These are phyloP conservation scores for Sanghuangporus sanghuang DNA, from an alignment of 1,284 basidiomycete species.

Conservation along the genomic window DNA sequence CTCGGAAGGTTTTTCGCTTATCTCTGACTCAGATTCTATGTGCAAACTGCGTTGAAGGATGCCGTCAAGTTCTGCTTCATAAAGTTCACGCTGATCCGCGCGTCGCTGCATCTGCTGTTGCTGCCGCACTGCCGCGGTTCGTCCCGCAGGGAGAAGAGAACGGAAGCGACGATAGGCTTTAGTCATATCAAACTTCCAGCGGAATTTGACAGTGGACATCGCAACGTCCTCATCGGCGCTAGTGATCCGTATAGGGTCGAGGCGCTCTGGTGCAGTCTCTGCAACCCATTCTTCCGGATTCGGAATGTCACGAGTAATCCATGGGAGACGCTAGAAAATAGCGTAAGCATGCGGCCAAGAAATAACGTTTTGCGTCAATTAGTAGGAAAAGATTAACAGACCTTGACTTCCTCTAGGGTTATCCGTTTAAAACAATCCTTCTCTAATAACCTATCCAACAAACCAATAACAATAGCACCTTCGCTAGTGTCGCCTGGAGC, in stretches of 20 bases:
- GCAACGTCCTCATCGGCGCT: constrained; percentile 80
- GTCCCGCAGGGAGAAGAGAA: background rate
- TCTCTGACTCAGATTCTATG: constrained; percentile 1
- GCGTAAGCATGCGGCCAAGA: background rate
- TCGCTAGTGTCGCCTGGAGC: constrained; percentile 35
- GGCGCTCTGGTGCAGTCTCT: constrained; percentile 62
- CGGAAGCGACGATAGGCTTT: constrained; percentile 5
- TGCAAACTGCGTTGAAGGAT: background rate
- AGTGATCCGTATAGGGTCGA: constrained; percentile 63
- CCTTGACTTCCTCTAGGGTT: constrained; percentile 83
- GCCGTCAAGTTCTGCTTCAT: background rate
- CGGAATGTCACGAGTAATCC: constrained; percentile 74
- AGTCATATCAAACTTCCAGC: constrained; percentile 28
- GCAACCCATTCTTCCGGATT: constrained; percentile 76
- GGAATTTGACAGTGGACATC: constrained; percentile 56
- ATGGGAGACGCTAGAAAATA: constrained; percentile 51
- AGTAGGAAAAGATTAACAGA: constrained; percentile 33
- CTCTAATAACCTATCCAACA: constrained; percentile 75
- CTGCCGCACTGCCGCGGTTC: background rate
- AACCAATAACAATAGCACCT: constrained; percentile 59
- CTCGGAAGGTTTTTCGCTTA: background rate
- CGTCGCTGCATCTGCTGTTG: background rate
- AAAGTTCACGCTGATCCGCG: background rate
- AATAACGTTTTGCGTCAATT: background rate
- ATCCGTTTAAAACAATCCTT: constrained; percentile 82